Evolutionary conservation across 2,329 filamentous ascomycete genomes (phyloP), one percentile per base, ranked within the genome.

Genomic region (Colletotrichum cereale): DNA sequence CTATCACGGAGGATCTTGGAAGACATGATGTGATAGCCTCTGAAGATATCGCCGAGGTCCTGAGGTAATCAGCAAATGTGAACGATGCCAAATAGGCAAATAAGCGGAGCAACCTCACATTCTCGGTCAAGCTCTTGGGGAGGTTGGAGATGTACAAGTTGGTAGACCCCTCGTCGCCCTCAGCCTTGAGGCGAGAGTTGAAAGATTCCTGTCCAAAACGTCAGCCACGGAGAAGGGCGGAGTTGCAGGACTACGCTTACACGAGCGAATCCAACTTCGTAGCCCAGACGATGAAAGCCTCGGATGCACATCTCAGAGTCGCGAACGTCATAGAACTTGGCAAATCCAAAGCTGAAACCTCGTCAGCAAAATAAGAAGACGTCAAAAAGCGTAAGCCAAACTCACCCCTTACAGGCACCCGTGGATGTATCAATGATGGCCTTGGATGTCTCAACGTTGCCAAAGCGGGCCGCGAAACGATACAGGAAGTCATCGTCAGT

Each of bases 71-170:
- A 55, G 36, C 8, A 5, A 12, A 5, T 67, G 21, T 24, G 52
- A 31, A 40, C 29, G 44, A 42, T 48, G 16, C 24, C n/a, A 44
- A 18, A 24, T 1, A 26, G 24, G 8, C 21, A 26, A 12, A 36
- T 61, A 44, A 24, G 26, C 12, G 47, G n/a, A 8, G 6, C 29
- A 48, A 26, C 85, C 92, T 80, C 82, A 96, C 95, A 76, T 94
- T 91, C 85, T 99, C 97, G 63, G 93, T 97, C 87, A 97, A 91
- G 74, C 91, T 90, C 83, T 96, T 95, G 44, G 96, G 96, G 55
- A 99, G 89, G 82, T 98, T 99, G 36, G 97, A 99, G 74, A 98
- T 95, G 82, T 99, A 99, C 74, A 99, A 89, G 80, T 99, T 99
- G 75, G 96, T 98, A 57, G 97, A 98, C 52, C 83, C 79, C 63